phyloP scores from a whole-genome alignment of 176 grass and related monocot species.

The Leersia perrieri region DNA sequence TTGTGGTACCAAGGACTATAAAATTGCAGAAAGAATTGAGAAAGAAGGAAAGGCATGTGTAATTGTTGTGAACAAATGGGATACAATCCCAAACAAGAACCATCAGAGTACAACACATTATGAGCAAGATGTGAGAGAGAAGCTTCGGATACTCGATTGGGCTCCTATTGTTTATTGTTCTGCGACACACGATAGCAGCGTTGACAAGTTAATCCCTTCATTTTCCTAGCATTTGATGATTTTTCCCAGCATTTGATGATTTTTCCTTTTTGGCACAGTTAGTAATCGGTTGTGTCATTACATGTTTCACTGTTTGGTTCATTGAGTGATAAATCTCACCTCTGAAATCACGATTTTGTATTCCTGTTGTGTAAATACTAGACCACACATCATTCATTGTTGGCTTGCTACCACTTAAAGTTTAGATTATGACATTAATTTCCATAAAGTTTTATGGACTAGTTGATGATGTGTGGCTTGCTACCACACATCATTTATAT shows the following conservation, averaged over 20 bases:
- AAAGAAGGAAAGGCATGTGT: conserved; percentile 95
- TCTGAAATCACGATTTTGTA: not conserved
- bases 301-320: not conserved
- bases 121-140: conserved; percentile 92
- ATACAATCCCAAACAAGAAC: conserved; percentile 98
- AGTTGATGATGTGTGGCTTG: too few species aligned
- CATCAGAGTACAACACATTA: conserved; percentile 79
- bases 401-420: not conserved
- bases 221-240: not conserved
- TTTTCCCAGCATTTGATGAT: not conserved
- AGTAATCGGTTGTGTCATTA: not conserved
- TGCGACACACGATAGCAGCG: conserved; percentile 62
- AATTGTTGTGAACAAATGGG: conserved; percentile 98
- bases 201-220: conserved; percentile 73
- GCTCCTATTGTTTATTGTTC: conserved; percentile 93
- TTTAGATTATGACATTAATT: not conserved
- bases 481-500: too few species aligned
- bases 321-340: not conserved
- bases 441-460: too few species aligned
- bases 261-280: not conserved
- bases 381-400: not conserved
- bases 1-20: conserved; percentile 62
- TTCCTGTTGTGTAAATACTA: not conserved
- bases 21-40: conserved; percentile 94
- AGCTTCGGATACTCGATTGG: conserved; percentile 87